Evolutionary conservation across 257 asterid species (phyloP), one percentile per base, ranked within the genome.

Genomic region (Plantago ovata): DNA sequence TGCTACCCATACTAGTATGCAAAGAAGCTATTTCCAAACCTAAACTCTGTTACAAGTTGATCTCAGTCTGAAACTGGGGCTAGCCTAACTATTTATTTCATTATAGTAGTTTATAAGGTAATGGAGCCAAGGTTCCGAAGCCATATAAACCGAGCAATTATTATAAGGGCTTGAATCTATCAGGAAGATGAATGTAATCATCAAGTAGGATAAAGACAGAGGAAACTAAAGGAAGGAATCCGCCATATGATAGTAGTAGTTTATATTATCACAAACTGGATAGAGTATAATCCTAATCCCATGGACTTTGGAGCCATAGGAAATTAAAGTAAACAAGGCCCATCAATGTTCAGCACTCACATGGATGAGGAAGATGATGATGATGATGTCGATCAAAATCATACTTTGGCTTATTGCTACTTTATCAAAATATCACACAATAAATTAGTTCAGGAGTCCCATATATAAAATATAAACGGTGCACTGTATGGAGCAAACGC

Each of bases 311-410:
- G 20, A 43, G 58, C 38, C 56, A 51, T 15, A 22, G 32, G 36
- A 28, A 6, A 28, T 28, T 3, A 28, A 28, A 4, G 36, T 28
- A 28, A 28, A 28, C 36, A 28, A 28, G 36, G 36, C 38, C 54
- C 43, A 47, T 33, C 22, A 61, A 28, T 13, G 11, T 16, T 28
- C 56, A 36, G 13, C 14, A 12, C 56, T 59, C 67, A 49, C 69
- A 45, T 57, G 64, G 9, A 50, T 58, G 64, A 46, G 56, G 53
- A 61, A 49, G 28, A 56, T 32, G 10, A 22, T 66, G 24, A 33
- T 14, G 41, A 44, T 40, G 53, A 13, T 28, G 36, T 28, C 58
- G 14, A 44, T 67, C 60, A 15, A 22, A 24, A 39, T 38, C 67
- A 60, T 53, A 49, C 13, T 53, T 53, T 24, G 56, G 56, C 38